Evolutionary conservation across 2,329 filamentous ascomycete genomes (phyloP).

Genomic region (Cladosporium colombiae): DNA sequence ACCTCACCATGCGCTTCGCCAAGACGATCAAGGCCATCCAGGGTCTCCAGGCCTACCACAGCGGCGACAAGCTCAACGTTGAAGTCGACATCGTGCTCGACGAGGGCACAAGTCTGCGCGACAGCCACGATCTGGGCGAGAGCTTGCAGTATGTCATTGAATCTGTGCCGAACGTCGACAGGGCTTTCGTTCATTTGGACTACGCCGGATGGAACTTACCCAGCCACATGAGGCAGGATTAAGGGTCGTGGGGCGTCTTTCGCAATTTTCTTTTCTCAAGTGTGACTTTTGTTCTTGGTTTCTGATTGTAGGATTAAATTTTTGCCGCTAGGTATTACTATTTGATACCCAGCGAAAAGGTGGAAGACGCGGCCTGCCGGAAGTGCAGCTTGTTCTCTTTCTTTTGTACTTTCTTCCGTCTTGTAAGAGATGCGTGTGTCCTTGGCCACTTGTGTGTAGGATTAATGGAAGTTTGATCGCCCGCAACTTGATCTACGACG

Average conservation of each 20-base stretch:
- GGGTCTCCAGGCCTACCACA: slow-evolving; percentile 80
- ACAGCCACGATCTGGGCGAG: slow-evolving; percentile 79
- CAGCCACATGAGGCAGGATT: slow-evolving; percentile 50
- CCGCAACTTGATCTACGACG: background rate
- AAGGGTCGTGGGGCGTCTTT: background rate
- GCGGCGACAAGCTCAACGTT: slow-evolving; percentile 81
- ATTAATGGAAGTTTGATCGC: background rate
- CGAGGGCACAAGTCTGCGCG: slow-evolving; percentile 70
- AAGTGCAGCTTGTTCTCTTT: background rate
- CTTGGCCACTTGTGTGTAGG: background rate
- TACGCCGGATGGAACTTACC: slow-evolving; percentile 54
- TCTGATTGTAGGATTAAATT: background rate
- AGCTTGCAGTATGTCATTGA: slow-evolving; percentile 81
- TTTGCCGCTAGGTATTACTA: background rate
- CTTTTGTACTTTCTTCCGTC: background rate
- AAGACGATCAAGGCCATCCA: slow-evolving; percentile 84
- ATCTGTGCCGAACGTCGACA: slow-evolving; percentile 73
- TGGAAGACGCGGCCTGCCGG: background rate
- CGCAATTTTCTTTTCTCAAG: too few species aligned
- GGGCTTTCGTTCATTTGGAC: slow-evolving; percentile 56
- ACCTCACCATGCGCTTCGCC: slow-evolving; percentile 91
- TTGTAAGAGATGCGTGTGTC: background rate
- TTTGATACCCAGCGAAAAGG: background rate
- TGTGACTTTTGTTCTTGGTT: too few species aligned
- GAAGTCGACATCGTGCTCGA: slow-evolving; percentile 83